Base-by-base conservation (phyloP, 305 asterid species). In the Petunia hybrid region DNA sequence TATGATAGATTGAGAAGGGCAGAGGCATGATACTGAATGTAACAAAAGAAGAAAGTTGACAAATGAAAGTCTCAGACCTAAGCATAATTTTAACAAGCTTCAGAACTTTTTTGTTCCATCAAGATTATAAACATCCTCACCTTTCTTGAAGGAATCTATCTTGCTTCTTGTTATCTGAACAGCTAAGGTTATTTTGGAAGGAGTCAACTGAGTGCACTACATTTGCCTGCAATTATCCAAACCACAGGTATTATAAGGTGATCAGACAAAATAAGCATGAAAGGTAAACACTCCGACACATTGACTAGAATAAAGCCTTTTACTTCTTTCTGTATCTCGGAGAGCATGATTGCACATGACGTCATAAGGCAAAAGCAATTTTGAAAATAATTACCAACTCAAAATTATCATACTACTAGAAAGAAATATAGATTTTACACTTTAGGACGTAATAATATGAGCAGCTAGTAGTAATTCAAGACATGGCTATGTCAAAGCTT, bases 111-210 rank as follows among this genome's bases (percentile, higher is more conserved):
- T 78, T 38, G 85, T 78, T 80, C 77, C 79, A 64, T 62, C 66
- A 78, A 81, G 78, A 60, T 80, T 83, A 82, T 67, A 85, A 61
- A n/a, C 53, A 74, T 43, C 65, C 82, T 85, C 87, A 96, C 99
- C 98, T 87, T 85, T 87, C 95, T 84, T 82, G 91, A 80, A 89
- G 86, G 80, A 89, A 85, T 84, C 80, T 85, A 41, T 80, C 90
- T 86, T 87, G 89, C 85, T 82, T 83, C 84, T 85, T 90, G 83
- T 89, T 77, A 65, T 82, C 88, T 65, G 83, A 86, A 81, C 87
- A 77, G 57, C 85, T 80, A 81, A 88, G 60, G 70, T 70, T 83
- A 78, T 83, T 86, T 67, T 76, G 63, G 80, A 80, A 12, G 14
- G 59, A 43, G 83, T 83, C 84, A 63, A 79, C 80, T 55, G 59